These are phyloP conservation scores for Chalciporus sphaerocephalus DNA, from an alignment of 768 basidiomycete genomes.

Conservation along the genomic window DNA sequence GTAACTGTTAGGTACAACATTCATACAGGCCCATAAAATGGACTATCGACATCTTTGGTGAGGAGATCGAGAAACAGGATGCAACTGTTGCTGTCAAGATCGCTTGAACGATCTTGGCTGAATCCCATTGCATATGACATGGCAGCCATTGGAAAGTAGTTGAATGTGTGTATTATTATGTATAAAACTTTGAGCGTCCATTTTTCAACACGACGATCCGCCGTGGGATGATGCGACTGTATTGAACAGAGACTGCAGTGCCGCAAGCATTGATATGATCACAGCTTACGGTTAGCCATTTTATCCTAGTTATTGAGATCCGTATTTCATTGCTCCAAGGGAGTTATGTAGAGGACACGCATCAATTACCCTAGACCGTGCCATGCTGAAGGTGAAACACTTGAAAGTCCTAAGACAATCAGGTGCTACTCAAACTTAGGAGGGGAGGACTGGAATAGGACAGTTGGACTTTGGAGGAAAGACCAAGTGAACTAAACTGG, in stretches of 20 bases:
- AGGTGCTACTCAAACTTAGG: too few species aligned
- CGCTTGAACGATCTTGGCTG: slow-evolving; percentile 10
- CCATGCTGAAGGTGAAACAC: too few species aligned
- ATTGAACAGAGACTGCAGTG: neutral
- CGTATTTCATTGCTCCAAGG: neutral
- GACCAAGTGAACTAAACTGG: too few species aligned
- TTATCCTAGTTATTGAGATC: neutral
- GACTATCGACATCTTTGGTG: slow-evolving; percentile 70
- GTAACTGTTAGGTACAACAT: too few species aligned
- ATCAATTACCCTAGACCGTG: too few species aligned
- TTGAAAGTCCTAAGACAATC: too few species aligned
- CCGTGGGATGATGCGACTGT: too few species aligned
- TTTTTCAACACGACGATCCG: neutral
- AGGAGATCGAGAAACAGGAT: slow-evolving; percentile 50
- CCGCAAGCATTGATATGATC: neutral
- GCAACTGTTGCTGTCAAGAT: slow-evolving; percentile 33
- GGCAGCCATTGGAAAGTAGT: neutral
- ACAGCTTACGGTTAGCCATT: neutral
- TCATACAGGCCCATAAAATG: slow-evolving; percentile 60
- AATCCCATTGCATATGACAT: neutral
- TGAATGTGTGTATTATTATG: neutral
- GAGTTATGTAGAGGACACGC: too few species aligned
- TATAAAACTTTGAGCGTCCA: neutral
- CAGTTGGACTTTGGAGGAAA: too few species aligned
- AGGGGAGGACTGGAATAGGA: too few species aligned